phyloP scores from a whole-genome alignment of 2,329 filamentous ascomycete species.

The Sporothrix mexicana region DNA sequence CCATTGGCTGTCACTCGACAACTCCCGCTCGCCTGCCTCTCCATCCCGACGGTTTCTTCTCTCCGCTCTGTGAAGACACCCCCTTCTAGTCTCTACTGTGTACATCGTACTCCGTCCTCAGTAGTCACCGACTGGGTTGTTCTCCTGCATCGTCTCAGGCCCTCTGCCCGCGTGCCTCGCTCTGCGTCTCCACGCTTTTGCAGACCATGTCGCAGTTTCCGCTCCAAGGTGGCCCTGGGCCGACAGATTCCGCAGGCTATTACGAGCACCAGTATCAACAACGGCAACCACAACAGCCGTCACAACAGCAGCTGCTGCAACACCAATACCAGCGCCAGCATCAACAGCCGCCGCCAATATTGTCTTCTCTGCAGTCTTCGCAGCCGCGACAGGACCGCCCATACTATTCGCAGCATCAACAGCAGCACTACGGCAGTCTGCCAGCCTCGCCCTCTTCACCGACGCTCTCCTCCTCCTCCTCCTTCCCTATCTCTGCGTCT shows the following conservation, averaged over 20 bases:
- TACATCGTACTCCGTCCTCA: not conserved
- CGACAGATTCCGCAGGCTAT: slow-evolving; percentile 36
- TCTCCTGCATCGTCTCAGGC: slow-evolving; percentile 34
- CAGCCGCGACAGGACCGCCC: slow-evolving; percentile 21
- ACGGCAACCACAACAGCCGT: slow-evolving; percentile 1
- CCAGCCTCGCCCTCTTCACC: slow-evolving; percentile 37
- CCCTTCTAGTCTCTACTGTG: not conserved
- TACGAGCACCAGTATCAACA: slow-evolving; percentile 10
- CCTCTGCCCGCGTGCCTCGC: slow-evolving; percentile 21
- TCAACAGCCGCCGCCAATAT: slow-evolving; percentile 3
- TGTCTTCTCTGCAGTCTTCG: not conserved
- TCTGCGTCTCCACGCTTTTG: slow-evolving; percentile 45
- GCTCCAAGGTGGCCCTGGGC: slow-evolving; percentile 52
- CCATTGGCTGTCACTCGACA: slow-evolving; percentile 42
- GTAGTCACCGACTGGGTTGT: slow-evolving; percentile 37
- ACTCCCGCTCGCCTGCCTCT: not conserved
- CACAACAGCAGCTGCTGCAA: slow-evolving; percentile 6
- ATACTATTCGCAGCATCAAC: slow-evolving; percentile 25
- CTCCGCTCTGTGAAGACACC: not conserved
- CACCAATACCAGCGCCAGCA: slow-evolving; percentile 16
- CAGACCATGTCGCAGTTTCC: slow-evolving; percentile 61
- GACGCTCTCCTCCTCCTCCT: slow-evolving; percentile 34
- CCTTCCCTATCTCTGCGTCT: slow-evolving; percentile 18
- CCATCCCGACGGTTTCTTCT: slow-evolving; percentile 25
- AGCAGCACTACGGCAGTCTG: slow-evolving; percentile 32